Conservation (phyloP, 2,329 filamentous ascomycete species). For the Fusarium virguliforme region DNA sequence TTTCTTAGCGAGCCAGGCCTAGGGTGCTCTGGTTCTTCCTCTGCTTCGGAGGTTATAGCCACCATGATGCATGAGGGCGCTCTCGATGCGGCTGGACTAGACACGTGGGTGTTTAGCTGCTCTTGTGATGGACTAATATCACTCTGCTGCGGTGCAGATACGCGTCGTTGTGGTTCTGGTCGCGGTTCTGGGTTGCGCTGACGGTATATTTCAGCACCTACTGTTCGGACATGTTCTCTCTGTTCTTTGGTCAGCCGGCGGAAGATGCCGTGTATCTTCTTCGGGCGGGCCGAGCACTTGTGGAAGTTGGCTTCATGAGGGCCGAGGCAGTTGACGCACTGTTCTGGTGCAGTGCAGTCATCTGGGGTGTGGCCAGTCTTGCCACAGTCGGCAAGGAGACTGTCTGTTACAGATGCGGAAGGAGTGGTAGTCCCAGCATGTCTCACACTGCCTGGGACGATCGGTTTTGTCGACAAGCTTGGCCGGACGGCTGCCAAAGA, state of each 20-base stretch:
- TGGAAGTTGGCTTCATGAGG: background rate
- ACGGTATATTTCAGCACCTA: no score
- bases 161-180: no score
- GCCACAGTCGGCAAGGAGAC: background rate
- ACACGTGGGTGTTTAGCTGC: background rate
- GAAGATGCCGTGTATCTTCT: no score
- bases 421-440: background rate
- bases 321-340: background rate
- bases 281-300: no score
- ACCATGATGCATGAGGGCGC: background rate
- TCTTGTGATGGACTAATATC: background rate
- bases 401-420: background rate
- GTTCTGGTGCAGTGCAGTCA: background rate
- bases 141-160: no score
- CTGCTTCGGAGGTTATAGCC: background rate
- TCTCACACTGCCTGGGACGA: background rate
- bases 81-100: background rate
- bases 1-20: background rate
- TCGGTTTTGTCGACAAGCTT: background rate
- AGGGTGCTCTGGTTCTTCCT: background rate
- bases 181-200: no score
- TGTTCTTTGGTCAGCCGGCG: no score
- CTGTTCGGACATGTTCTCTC: no score
- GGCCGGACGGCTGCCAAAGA: background rate
- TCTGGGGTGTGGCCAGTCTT: background rate